Conservation (phyloP, 2,329 filamentous ascomycete species). For the Arthrobotrys entomopaga region DNA sequence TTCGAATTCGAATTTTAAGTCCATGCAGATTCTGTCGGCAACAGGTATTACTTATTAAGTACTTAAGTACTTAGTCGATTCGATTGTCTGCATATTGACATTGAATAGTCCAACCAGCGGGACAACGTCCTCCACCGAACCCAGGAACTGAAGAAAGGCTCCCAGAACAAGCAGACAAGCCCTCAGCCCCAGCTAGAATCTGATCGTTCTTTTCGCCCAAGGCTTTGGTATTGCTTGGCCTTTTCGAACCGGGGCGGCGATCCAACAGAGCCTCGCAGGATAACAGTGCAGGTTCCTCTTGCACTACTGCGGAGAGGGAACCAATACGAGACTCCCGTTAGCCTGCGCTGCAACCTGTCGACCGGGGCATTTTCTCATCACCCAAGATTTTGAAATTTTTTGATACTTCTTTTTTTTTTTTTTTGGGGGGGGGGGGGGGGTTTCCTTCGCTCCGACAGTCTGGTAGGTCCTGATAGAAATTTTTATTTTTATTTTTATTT, state of each 20-base stretch:
- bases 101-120: no score
- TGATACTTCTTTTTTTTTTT: neutral
- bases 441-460: slow-evolving; percentile 30
- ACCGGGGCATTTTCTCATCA: slow-evolving; percentile 51
- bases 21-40: slow-evolving; percentile 1
- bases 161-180: neutral
- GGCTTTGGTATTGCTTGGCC: neutral
- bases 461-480: slow-evolving; percentile 12
- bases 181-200: neutral
- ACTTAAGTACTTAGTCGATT: neutral
- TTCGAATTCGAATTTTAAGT: slow-evolving; percentile 6
- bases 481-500: neutral
- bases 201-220: neutral
- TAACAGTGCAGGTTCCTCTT: slow-evolving; percentile 26
- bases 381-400: neutral
- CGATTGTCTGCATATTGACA: neutral
- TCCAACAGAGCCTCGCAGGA: slow-evolving; percentile 54
- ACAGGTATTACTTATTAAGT: neutral
- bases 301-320: slow-evolving; percentile 19
- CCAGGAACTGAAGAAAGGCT: no score
- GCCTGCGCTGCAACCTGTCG: slow-evolving; percentile 52
- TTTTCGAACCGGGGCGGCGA: slow-evolving; percentile 7
- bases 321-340: slow-evolving; percentile 42
- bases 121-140: no score
- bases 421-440: no score